Conservation (phyloP, 192 early-diverging fungal genomes). For the Linderina pennispora region DNA sequence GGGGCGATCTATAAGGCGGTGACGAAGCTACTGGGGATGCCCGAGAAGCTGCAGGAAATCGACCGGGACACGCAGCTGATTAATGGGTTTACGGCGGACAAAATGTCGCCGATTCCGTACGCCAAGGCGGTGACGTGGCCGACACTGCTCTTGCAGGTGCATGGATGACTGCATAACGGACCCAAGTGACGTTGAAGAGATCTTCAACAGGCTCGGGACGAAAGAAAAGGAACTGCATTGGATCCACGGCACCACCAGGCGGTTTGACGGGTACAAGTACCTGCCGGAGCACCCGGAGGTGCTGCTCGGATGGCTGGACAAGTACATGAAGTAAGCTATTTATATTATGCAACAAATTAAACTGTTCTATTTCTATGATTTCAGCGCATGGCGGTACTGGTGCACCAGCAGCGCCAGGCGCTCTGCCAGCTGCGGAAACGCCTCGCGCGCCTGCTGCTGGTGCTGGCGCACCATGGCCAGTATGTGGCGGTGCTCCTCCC, state of each 20-base stretch:
- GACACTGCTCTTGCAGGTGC: background rate
- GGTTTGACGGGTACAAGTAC: background rate
- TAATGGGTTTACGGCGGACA: background rate
- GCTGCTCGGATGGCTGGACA: background rate
- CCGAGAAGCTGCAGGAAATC: background rate
- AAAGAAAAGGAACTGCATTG: background rate
- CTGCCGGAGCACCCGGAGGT: background rate
- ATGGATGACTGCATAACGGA: background rate
- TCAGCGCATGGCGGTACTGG: background rate
- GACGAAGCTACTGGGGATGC: background rate
- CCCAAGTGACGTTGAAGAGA: background rate
- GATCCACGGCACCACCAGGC: background rate
- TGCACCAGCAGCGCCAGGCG: background rate
- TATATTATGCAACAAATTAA: background rate
- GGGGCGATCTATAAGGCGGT: background rate
- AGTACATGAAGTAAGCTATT: background rate
- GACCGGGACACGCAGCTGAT: background rate
- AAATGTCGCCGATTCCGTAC: background rate
- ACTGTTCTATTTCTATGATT: background rate
- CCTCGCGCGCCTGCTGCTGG: too few relatives aligned
- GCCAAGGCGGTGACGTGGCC: background rate
- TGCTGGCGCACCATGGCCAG: slow-evolving; percentile 21
- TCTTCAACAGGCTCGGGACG: background rate
- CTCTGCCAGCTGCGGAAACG: background rate
- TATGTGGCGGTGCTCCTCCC: slow-evolving; percentile 13